Base-by-base conservation (phyloP, 805 yeast genomes). In the Kuraishia hungarica region DNA sequence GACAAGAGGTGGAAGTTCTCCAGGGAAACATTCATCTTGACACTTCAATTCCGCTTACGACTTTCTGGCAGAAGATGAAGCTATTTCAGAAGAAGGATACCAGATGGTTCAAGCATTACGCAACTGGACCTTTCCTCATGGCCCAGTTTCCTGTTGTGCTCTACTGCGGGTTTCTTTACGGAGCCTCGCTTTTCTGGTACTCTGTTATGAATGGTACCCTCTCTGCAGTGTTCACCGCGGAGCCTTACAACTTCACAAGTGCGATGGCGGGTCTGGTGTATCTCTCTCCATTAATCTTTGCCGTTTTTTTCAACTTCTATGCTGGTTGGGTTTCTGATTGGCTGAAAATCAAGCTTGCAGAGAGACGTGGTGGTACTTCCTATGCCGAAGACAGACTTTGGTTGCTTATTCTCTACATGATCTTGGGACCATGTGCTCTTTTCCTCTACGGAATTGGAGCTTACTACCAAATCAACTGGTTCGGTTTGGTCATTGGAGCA, bases 391-490 rank as follows among this genome's bases (percentile, higher is more conserved):
- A 77, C 59, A 70, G 87, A 58, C 69, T 82, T 17, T 81, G 83
- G 82, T 75, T 78, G n/a, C 60, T 80, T 59, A 54, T 69, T 2
- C 65, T 76, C 5, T 79, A 77, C 57, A 70, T 73, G 62, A 67
- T 84, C 43, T 60, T 83, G 13, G 81, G 82, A 3, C 83, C 84
- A 1, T 72, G 74, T 0, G 82, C 87, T 0, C 68, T 81, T 55
- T 74, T 83, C 58, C 69, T 85, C 13, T 82, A 84, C 77, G 89
- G 89, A 50, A 76, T 83, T 50, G 88, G 87, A 13, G 84, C 87
- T 0, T 76, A 77, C 52, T 74, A 77, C 53, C 74, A 71, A 3
- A 68, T 77, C 39, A 79, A 77, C 53, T 84, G 88, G 87, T 71
- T 80, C 54, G 79, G 81, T 1, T 70, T 79, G 5, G 75, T 78